Evolutionary conservation across 257 asterid genomes (phyloP), one percentile per base, ranked within the genome.

Genomic region (Fraxinus anomala): DNA sequence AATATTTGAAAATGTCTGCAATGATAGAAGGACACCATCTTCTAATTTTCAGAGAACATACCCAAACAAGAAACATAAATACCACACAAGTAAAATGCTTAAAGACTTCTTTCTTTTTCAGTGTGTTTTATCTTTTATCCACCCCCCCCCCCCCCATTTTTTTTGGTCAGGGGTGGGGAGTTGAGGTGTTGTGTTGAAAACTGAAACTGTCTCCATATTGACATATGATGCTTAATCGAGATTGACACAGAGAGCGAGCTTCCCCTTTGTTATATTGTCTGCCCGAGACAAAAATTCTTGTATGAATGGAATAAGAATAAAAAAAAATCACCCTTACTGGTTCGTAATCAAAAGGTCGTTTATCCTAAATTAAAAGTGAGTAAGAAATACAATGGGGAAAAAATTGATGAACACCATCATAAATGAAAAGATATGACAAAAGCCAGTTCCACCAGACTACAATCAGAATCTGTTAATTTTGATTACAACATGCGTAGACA

Each of bases 11-110:
- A 76, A 47, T 23, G 33, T 17, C 6, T 49, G 69, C 28, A 21
- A 21, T 70, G 77, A 47, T 40, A 75, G 54, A 59, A 23, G 65
- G n/a, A 24, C 34, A 61, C 49, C 56, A 63, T 33, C 30, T 56
- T 42, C 59, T 24, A 56, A 28, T 28, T 24, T 63, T 24, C 49
- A 47, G 24, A 36, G 23, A 78, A 65, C 79, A 68, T 49, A 68
- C 19, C 11, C 61, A 67, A 82, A 47, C 61, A 44, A 13, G 3
- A 72, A 74, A 6, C 21, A 12, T 72, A 63, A 2, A 26, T 39
- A 72, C 19, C 37, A 69, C 47, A 51, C 16, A 4, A 59, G 23
- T 24, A n/a, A 68, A 17, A 69, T 40, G 21, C 68, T 63, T 23
- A 63, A 23, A 24, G 33, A 26, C 36, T 63, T 63, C 11, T 4